These are phyloP conservation scores for Datisca glomerata DNA, from an alignment of 306 rosid genomes.

Conservation along the genomic window DNA sequence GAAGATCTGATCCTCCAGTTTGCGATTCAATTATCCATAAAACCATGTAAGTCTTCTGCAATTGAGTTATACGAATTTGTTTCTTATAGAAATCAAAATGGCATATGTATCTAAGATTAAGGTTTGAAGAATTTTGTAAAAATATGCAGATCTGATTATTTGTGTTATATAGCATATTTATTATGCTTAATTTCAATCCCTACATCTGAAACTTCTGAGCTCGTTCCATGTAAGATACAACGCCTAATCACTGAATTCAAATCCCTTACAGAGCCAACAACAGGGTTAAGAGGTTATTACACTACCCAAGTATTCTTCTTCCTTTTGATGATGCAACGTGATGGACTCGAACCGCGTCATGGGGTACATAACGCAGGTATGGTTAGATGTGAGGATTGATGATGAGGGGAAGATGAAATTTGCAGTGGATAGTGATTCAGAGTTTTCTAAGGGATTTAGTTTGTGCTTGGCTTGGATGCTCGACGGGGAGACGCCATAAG, in stretches of 20 bases:
- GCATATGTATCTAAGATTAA: too few species aligned
- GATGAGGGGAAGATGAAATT: slow-evolving; percentile 42
- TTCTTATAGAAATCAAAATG: too few species aligned
- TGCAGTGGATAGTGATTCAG: slow-evolving; percentile 71
- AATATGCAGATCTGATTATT: too few species aligned
- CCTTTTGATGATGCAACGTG: slow-evolving; percentile 27
- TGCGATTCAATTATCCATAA: too few species aligned
- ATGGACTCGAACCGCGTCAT: slow-evolving; percentile 59
- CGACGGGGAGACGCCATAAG: slow-evolving; percentile 50
- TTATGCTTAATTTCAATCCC: too few species aligned
- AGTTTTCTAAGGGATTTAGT: slow-evolving; percentile 56
- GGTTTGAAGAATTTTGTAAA: too few species aligned
- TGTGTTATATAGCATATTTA: too few species aligned
- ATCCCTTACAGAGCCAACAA: slow-evolving; percentile 37
- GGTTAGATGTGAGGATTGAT: slow-evolving; percentile 46
- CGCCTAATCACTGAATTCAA: slow-evolving; percentile 35
- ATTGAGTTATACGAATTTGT: too few species aligned
- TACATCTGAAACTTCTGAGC: slow-evolving; percentile 22
- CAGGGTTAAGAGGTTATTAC: slow-evolving; percentile 41
- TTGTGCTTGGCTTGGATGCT: slow-evolving; percentile 56
- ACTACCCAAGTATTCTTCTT: slow-evolving; percentile 27
- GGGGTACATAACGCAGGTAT: slow-evolving; percentile 79
- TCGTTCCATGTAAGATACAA: slow-evolving; percentile 26
- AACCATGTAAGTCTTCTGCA: too few species aligned
- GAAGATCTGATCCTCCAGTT: too few species aligned